Evolutionary conservation across 2,329 filamentous ascomycete species (phyloP).

Genomic region (Ceratocystis huliohia): DNA sequence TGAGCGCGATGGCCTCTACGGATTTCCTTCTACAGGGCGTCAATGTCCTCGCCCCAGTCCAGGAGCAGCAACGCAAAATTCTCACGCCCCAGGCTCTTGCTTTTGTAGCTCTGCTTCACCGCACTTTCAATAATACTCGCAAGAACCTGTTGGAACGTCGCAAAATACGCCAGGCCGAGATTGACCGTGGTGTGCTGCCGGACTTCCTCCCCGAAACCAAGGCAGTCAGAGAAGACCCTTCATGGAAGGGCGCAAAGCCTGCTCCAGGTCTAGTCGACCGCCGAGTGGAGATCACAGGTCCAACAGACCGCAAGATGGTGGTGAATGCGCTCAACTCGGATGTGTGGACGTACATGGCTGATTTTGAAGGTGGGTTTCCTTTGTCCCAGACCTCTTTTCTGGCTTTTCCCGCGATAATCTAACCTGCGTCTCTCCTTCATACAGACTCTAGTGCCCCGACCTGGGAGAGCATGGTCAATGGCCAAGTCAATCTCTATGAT

Average conservation of each 20-base stretch:
- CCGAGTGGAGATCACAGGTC: constrained; percentile 91
- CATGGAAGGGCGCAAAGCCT: constrained; percentile 85
- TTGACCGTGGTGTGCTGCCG: constrained; percentile 76
- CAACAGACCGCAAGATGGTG: constrained; percentile 97
- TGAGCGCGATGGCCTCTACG: constrained; percentile 46
- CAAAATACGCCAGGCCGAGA: constrained; percentile 74
- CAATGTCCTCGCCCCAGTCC: constrained; percentile 66
- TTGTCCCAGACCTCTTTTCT: not conserved
- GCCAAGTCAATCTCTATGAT: constrained; percentile 94
- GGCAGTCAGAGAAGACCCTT: constrained; percentile 84
- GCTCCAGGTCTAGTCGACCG: constrained; percentile 88
- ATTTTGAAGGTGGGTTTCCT: constrained; percentile 69
- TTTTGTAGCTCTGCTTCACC: constrained; percentile 88
- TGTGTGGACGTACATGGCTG: constrained; percentile 98
- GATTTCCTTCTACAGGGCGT: constrained; percentile 79
- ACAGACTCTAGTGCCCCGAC: constrained; percentile 87
- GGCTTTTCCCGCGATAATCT: not conserved
- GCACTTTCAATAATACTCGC: constrained; percentile 81
- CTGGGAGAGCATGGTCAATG: constrained; percentile 99
- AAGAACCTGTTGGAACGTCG: constrained; percentile 82
- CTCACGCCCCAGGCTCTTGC: constrained; percentile 79
- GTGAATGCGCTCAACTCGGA: constrained; percentile 92
- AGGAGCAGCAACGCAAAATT: constrained; percentile 74
- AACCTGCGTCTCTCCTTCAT: not conserved
- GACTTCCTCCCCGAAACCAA: constrained; percentile 95